Evolutionary conservation across 768 basidiomycete species (phyloP).

Genomic region (Leccinum disarticulatum): DNA sequence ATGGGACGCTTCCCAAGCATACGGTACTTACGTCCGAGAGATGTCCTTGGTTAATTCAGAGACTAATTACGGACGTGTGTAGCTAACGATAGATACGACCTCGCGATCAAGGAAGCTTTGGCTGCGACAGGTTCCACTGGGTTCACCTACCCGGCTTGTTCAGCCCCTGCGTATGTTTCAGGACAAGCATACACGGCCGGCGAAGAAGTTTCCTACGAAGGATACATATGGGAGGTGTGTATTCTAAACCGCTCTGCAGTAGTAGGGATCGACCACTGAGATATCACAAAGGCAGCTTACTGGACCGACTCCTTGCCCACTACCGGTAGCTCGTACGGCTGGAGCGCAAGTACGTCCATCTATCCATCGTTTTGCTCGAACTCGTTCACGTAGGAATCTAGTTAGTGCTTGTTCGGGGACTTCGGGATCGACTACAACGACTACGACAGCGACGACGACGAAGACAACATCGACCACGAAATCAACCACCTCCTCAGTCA

Average conservation of each 20-base stretch:
- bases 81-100: conserved; percentile 60
- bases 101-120: conserved; percentile 59
- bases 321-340: conserved; percentile 53
- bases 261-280: conserved; percentile 1
- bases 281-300: conserved; percentile 54
- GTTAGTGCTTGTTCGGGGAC: conserved; percentile 25
- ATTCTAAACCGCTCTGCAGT: neutral
- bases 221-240: conserved; percentile 65
- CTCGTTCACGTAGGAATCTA: conserved; percentile 3
- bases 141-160: conserved; percentile 63
- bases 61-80: conserved; percentile 6
- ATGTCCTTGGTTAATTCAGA: neutral
- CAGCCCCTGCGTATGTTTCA: conserved; percentile 51
- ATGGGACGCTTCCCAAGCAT: conserved; percentile 46
- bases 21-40: conserved; percentile 16
- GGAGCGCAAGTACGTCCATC: conserved; percentile 55
- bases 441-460: neutral
- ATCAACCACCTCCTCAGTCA: conserved; percentile 17
- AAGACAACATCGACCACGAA: conserved; percentile 7
- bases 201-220: conserved; percentile 51
- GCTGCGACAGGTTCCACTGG: conserved; percentile 64
- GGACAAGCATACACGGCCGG: conserved; percentile 53
- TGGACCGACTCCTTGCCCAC: conserved; percentile 50
- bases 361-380: neutral
- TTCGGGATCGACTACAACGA: conserved; percentile 2